Conservation (phyloP, 2,329 filamentous ascomycete genomes). For the Apiospora pterosperma region DNA sequence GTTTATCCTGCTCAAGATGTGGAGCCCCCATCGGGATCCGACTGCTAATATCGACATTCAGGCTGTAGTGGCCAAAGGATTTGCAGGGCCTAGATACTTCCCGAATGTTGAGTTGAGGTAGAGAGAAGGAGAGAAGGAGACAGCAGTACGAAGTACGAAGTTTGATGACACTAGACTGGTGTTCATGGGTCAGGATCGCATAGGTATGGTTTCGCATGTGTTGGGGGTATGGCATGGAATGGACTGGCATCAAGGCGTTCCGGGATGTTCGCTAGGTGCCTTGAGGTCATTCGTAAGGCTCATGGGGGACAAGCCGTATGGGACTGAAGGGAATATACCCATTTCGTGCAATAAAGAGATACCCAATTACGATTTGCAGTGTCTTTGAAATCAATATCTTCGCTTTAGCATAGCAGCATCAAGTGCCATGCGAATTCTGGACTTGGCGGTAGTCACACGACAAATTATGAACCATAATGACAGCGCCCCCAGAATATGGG, state of each 20-base stretch:
- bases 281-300: neutral
- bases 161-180: neutral
- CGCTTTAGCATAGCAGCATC: neutral
- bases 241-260: neutral
- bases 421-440: neutral
- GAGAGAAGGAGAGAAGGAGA: slow-evolving; percentile 9
- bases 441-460: neutral
- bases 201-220: neutral
- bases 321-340: neutral
- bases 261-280: neutral
- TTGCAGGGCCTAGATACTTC: slow-evolving; percentile 81
- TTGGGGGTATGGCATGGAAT: neutral
- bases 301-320: neutral
- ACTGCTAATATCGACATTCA: slow-evolving; percentile 82
- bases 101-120: slow-evolving; percentile 63
- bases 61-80: slow-evolving; percentile 78
- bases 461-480: slow-evolving; percentile 2
- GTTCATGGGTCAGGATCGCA: neutral
- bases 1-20: slow-evolving; percentile 86
- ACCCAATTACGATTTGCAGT: neutral
- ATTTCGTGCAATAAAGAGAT: neutral
- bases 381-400: neutral
- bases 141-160: neutral
- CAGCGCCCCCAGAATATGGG: neutral
- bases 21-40: slow-evolving; percentile 69